These are phyloP conservation scores for Trichoderma oligosporum DNA, from an alignment of 2,329 filamentous ascomycete species.

Conservation along the genomic window DNA sequence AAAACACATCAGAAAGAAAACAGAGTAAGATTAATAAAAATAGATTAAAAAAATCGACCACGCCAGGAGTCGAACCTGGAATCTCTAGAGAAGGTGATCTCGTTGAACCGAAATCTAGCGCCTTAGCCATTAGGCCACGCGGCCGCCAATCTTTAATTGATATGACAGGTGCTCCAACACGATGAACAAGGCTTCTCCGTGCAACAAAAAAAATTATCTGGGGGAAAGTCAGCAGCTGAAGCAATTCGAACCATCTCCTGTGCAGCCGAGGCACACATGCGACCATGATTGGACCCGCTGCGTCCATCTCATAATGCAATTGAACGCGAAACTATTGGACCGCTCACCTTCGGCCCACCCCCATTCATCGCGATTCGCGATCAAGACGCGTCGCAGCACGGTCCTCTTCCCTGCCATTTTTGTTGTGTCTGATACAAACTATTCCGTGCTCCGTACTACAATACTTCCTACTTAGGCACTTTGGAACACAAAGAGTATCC, in stretches of 20 bases:
- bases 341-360: conserved; percentile 5
- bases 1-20: background rate
- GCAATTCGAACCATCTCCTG: background rate
- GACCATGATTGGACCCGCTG: conserved; percentile 3
- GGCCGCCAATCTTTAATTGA: conserved; percentile 24
- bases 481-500: conserved; percentile 1
- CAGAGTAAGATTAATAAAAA: background rate
- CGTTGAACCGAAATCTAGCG: conserved; percentile 34
- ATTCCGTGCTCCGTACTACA: no score
- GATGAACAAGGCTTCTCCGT: conserved; percentile 15
- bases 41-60: conserved; percentile 27
- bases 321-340: conserved; percentile 9
- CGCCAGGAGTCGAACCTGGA: conserved; percentile 38
- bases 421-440: conserved; percentile 13
- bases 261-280: conserved; percentile 17
- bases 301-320: conserved; percentile 3
- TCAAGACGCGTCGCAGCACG: conserved; percentile 19
- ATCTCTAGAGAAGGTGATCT: conserved; percentile 31
- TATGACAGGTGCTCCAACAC: background rate
- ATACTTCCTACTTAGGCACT: no score
- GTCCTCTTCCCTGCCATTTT: conserved; percentile 12
- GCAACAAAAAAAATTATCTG: no score
- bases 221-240: conserved; percentile 16
- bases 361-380: conserved; percentile 10
- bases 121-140: conserved; percentile 38